Percentiles rank a stretch among this genome's conserved stretches.
Evolutionary conservation across 2,329 filamentous ascomycete genomes (phyloP).

Genomic region (Paecilomyces sp.): DNA sequence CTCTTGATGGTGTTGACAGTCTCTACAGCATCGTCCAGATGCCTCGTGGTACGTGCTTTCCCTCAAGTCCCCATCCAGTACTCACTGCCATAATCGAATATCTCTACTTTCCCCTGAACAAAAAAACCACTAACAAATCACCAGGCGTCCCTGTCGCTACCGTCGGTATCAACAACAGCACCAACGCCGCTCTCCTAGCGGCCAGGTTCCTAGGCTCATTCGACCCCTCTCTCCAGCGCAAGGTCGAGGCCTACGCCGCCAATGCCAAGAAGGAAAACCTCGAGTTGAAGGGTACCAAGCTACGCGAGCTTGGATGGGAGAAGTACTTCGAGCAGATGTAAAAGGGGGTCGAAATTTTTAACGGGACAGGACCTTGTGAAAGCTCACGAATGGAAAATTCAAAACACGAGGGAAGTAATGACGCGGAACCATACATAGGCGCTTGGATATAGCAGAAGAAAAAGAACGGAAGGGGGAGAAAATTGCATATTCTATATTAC

Average conservation of each 20-base stretch:
- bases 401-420: neutral
- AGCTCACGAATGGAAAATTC: neutral
- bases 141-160: slow-evolving; percentile 66
- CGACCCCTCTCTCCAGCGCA: slow-evolving; percentile 32
- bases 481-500: no score
- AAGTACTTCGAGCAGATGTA: slow-evolving; percentile 40
- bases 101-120: neutral
- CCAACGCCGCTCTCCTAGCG: slow-evolving; percentile 68
- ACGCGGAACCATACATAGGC: neutral
- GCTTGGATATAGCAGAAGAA: no score
- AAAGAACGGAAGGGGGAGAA: no score
- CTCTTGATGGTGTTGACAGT: slow-evolving; percentile 64
- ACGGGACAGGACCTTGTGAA: neutral
- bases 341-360: neutral
- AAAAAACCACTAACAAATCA: slow-evolving; percentile 11
- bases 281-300: slow-evolving; percentile 35
- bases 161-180: slow-evolving; percentile 73
- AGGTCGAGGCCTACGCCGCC: slow-evolving; percentile 37
- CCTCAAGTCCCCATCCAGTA: no score
- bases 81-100: no score
- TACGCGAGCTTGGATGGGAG: slow-evolving; percentile 37
- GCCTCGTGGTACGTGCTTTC: slow-evolving; percentile 49
- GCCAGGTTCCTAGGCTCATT: slow-evolving; percentile 57
- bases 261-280: slow-evolving; percentile 35
- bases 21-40: slow-evolving; percentile 70